These are phyloP conservation scores for Protomyces pachydermus DNA, from an alignment of 1,139 yeast genomes.

Conservation along the genomic window DNA sequence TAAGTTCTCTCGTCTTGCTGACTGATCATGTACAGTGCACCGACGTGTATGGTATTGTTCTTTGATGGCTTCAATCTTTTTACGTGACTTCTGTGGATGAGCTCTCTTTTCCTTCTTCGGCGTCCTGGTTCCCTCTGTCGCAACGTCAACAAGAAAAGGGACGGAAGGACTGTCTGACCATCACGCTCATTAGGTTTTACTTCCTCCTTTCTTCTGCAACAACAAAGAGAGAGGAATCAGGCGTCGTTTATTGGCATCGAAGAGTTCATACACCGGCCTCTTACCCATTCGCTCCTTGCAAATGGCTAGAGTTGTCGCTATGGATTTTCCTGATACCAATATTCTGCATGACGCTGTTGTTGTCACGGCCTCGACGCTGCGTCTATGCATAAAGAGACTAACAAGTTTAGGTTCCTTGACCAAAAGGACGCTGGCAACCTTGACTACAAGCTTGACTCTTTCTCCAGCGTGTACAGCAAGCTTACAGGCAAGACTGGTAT, in stretches of 20 bases:
- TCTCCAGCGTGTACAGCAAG: slow-evolving; percentile 98
- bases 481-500: slow-evolving; percentile 99
- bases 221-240: background rate
- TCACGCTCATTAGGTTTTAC: background rate
- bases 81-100: background rate
- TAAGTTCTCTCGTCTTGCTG: background rate
- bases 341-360: background rate
- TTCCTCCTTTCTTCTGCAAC: background rate
- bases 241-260: background rate
- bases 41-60: no score
- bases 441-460: slow-evolving; percentile 98
- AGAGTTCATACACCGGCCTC: slow-evolving; percentile 28
- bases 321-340: slow-evolving; percentile 8
- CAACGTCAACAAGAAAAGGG: background rate
- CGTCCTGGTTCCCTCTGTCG: background rate
- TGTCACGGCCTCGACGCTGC: background rate
- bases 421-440: slow-evolving; percentile 96
- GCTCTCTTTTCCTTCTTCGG: background rate
- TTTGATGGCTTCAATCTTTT: background rate
- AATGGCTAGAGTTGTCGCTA: slow-evolving; percentile 25
- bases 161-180: background rate
- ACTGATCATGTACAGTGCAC: background rate
- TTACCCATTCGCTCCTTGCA: slow-evolving; percentile 2
- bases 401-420: slow-evolving; percentile 60
- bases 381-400: background rate